phyloP scores from a whole-genome alignment of 2,329 filamentous ascomycete species.

The Keithomyces neogunnii region DNA sequence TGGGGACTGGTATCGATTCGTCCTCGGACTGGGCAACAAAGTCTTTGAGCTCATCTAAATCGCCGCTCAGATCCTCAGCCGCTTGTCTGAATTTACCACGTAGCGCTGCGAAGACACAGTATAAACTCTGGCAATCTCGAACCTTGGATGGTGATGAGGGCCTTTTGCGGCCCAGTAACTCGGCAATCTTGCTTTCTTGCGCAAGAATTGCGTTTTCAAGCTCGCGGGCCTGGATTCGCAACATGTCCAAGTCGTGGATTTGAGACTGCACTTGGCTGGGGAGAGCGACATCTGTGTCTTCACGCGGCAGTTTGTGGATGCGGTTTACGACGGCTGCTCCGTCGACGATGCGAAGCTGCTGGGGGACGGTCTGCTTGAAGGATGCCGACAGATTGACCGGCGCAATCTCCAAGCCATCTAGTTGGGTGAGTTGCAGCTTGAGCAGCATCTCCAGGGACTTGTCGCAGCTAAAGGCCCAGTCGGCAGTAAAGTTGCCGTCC shows the following conservation, averaged over 20 bases:
- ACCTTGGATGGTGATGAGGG: constrained; percentile 6
- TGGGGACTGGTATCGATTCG: not conserved
- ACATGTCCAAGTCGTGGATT: constrained; percentile 34
- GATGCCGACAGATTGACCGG: constrained; percentile 32
- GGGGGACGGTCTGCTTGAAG: constrained; percentile 37
- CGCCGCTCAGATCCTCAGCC: constrained; percentile 12
- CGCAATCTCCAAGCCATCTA: constrained; percentile 32
- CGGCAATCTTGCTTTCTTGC: constrained; percentile 31
- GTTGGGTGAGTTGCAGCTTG: constrained; percentile 31
- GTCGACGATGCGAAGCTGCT: constrained; percentile 33
- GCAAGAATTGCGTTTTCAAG: constrained; percentile 33
- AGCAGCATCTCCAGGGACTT: constrained; percentile 14
- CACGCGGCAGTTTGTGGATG: constrained; percentile 7
- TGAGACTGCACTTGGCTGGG: constrained; percentile 29
- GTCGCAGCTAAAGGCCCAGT: constrained; percentile 39
- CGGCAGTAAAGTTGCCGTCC: constrained; percentile 30
- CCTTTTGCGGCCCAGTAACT: constrained; percentile 23
- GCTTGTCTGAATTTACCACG: constrained; percentile 28
- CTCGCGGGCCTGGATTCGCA: constrained; percentile 31
- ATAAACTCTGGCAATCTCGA: constrained; percentile 12
- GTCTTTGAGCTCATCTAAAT: constrained; percentile 3
- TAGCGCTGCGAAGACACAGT: constrained; percentile 33
- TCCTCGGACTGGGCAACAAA: constrained; percentile 1
- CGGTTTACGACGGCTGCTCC: constrained; percentile 26
- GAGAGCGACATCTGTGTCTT: constrained; percentile 9